Conservation (phyloP, 257 asterid genomes). For the Plantago elongata region DNA sequence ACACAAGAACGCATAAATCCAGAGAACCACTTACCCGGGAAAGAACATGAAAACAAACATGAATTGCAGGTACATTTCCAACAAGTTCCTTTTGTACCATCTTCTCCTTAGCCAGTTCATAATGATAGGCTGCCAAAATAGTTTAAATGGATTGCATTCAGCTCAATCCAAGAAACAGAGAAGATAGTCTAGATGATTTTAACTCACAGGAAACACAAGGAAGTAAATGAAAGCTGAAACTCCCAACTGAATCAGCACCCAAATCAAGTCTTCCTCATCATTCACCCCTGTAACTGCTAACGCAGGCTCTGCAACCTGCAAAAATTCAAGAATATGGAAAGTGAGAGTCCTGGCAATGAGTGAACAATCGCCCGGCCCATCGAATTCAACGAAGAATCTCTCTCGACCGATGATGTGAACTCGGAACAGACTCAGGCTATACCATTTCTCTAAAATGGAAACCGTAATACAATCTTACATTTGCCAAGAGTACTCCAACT, state of each 20-base stretch:
- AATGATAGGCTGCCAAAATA: conserved; percentile 55
- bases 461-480: conserved; percentile 30
- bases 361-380: not conserved
- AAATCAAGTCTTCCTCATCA: conserved; percentile 48
- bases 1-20: not conserved
- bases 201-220: conserved; percentile 61
- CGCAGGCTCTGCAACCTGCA: conserved; percentile 59
- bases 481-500: conserved; percentile 52
- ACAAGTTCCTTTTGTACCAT: conserved; percentile 76
- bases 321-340: not conserved
- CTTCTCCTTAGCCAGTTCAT: conserved; percentile 83
- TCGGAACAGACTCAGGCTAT: too few relatives aligned
- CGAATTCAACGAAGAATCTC: not conserved
- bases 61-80: conserved; percentile 82
- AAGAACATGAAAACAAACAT: conserved; percentile 79
- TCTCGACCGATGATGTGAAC: not conserved
- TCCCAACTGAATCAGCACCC: conserved; percentile 59
- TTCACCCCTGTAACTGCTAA: conserved; percentile 62
- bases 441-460: not conserved
- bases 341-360: too few relatives aligned
- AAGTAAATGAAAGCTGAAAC: conserved; percentile 75
- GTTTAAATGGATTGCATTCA: not conserved
- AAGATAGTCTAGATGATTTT: not conserved
- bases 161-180: not conserved
- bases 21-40: conserved; percentile 56